A percentile compares a stretch with the other conserved stretches of the same genome.
phyloP scores from a whole-genome alignment of 768 basidiomycete species.

The Cyclocybe cylindracea region DNA sequence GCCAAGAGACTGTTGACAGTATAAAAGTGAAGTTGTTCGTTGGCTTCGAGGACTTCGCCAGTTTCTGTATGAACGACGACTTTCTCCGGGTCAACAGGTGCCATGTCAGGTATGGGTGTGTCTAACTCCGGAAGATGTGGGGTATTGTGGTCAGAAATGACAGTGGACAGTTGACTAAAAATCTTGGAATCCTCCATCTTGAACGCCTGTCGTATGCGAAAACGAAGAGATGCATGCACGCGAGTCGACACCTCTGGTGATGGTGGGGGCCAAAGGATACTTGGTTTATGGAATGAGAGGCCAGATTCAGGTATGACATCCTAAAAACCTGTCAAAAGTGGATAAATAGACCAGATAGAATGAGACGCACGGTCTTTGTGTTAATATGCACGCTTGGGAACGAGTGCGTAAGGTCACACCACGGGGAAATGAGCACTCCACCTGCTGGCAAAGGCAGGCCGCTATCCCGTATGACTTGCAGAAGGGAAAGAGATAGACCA shows the following conservation, averaged over 20 bases:
- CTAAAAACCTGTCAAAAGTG: conserved; percentile 33
- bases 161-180: conserved; percentile 17
- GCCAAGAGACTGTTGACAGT: conserved; percentile 72
- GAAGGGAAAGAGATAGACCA: conserved; percentile 77
- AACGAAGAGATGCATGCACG: conserved; percentile 61
- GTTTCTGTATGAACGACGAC: conserved; percentile 43
- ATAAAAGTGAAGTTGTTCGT: conserved; percentile 84
- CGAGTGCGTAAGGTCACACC: conserved; percentile 91
- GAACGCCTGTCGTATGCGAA: conserved; percentile 60
- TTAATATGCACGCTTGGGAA: conserved; percentile 89
- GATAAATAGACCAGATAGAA: background rate
- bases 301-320: conserved; percentile 82
- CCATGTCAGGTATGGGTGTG: conserved; percentile 13
- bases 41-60: conserved; percentile 57
- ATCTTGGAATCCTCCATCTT: conserved; percentile 26
- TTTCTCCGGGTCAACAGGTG: conserved; percentile 39
- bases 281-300: conserved; percentile 77
- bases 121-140: background rate
- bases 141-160: conserved; percentile 15
- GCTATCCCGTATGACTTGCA: conserved; percentile 86
- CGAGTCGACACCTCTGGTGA: conserved; percentile 58
- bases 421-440: conserved; percentile 88
- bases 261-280: conserved; percentile 77
- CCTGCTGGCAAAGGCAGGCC: conserved; percentile 85
- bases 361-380: conserved; percentile 69